Evolutionary conservation across 345 rosid genomes (phyloP), one percentile per base, ranked within the genome.

Genomic region (Eutrema heterophyllum): DNA sequence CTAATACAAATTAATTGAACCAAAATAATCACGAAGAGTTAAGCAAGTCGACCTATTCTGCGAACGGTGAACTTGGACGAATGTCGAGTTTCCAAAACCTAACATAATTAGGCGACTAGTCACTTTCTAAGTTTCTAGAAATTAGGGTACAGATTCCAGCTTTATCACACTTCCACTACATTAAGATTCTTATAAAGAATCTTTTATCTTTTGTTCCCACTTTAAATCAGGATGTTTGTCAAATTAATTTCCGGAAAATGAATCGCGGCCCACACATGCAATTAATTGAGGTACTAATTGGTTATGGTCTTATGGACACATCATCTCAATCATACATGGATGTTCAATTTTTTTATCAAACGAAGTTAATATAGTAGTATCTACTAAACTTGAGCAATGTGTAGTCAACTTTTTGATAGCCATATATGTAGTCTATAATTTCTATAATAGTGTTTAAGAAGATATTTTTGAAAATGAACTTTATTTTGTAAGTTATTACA

Each of bases 151-250:
- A 80, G 75, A 79, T 75, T 73, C 82, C 83, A 81, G 84, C 86
- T 83, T 81, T 77, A 81, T 62, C 65, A 80, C 88, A 82, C 86
- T 68, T 58, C 75, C 84, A 79, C 73, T 61, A 57, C 60, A 32
- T 62, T 46, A 2, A 52, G 74, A 44, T 49, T 35, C 52, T 62
- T 66, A 1, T 27, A 18, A 60, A 61, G 79, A 68, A 76, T 76
- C 75, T 68, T 44, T 6, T 27, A 50, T 18, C 24, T 54, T 61
- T 6, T 71, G 77, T 78, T 83, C 79, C 83, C 73, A 80, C 57
- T 50, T 18, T 66, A 59, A 16, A 66, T 71, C 67, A 26, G 55
- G 45, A 36, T 14, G 4, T 2, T 32, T 46, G 2, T 36, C 32
- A 24, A 21, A 12, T 29, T 55, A 6, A 70, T 53, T 55, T 56